Percentiles rank a stretch among this genome's conserved stretches.
These are phyloP conservation scores for Colletotrichum tanaceti DNA, from an alignment of 2,329 filamentous ascomycete species.

Conservation along the genomic window DNA sequence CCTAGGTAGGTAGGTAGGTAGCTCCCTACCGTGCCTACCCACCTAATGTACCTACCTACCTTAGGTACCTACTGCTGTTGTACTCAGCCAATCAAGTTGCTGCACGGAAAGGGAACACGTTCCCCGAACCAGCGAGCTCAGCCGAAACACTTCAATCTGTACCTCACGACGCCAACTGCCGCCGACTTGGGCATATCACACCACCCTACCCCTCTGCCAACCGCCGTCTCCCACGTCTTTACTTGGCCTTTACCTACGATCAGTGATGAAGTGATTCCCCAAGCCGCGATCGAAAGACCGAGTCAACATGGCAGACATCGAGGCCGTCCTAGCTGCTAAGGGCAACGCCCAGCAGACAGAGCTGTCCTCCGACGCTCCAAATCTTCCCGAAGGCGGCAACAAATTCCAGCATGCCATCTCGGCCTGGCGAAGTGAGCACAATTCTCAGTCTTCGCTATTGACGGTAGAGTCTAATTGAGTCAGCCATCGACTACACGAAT, in stretches of 20 bases:
- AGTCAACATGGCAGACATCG: conserved; percentile 43
- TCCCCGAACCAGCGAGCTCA: conserved; percentile 34
- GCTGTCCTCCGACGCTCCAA: conserved; percentile 7
- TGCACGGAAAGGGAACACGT: conserved; percentile 39
- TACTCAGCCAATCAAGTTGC: conserved; percentile 27
- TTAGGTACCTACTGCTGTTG: background rate
- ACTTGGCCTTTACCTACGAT: background rate
- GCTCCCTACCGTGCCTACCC: conserved; percentile 26
- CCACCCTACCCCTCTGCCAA: background rate
- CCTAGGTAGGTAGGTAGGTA: no score
- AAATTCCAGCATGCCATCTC: conserved; percentile 98
- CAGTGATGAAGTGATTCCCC: conserved; percentile 33
- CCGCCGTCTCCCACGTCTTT: background rate
- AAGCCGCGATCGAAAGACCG: conserved; percentile 13
- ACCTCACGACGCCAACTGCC: conserved; percentile 25
- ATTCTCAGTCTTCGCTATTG: conserved; percentile 42
- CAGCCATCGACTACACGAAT: conserved; percentile 87
- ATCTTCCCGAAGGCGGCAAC: conserved; percentile 73
- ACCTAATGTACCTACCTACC: no score
- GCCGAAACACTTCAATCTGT: conserved; percentile 32
- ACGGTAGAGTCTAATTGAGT: conserved; percentile 43
- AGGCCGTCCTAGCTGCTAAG: conserved; percentile 39
- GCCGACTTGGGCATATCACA: conserved; percentile 10
- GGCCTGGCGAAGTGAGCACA: conserved; percentile 85
- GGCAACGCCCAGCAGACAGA: conserved; percentile 29